Base-by-base conservation (phyloP, 176 grass and related monocot species). In the Elaeis guineensis region DNA sequence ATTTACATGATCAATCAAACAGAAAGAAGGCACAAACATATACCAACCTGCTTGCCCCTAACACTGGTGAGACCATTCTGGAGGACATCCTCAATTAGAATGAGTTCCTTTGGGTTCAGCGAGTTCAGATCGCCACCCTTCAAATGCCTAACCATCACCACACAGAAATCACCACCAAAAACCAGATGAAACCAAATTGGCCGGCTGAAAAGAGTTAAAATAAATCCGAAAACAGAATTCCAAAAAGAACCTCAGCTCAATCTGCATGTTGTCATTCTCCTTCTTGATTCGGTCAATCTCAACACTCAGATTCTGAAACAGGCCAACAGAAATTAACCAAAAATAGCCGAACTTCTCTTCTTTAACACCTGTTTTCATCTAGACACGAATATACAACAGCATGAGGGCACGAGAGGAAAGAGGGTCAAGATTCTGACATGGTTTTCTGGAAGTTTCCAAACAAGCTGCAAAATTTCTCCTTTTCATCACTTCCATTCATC, bases 101-200 rank as follows among this genome's bases (percentile, higher is more conserved):
- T 92, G 62, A 98, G 25, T 39, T 98, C 93, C 71, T 73, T 84
- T 29, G 88, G 82, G 50, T 85, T 79, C 67, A 98, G 85, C 3
- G 88, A 92, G 62, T 92, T 98, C 29, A 98, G 30, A 83, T 98
- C 93, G 69, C 88, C 87, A 19, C 92, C 92, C 64, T 87, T 97
- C 66, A 97, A 65, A 68, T 97, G 87, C 60, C 92, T 97, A 69
- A 57, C 57, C 53, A 69, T 56, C 63, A 17, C 49, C 6, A 54
- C 12, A 1, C 8, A 39, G 35, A 39, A 39, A 39, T 39, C 35
- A 39, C 35, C 6, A 39, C 11, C 2, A 44, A 44, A 44, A 44
- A 44, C 9, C 35, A 44, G 2, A 44, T 3, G 2, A 14, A 12
- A 44, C 35, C 12, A 44, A 44, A 44, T 44, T 12, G 9, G 35